Conservation (phyloP, 1,284 basidiomycete genomes). For the Xerocomus subilludens region DNA sequence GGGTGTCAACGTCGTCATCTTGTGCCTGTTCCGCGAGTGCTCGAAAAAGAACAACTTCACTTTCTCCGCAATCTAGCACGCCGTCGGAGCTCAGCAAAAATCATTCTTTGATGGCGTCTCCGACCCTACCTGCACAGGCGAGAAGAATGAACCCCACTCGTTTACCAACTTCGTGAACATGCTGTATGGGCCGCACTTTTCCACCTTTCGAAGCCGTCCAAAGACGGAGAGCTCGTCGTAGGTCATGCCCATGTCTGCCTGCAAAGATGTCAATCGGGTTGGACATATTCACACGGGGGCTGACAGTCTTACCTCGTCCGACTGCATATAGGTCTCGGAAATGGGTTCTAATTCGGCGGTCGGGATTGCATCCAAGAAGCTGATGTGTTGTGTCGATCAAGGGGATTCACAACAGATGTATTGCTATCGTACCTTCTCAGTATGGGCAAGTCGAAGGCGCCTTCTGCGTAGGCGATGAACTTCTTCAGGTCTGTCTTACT, state of each 20-base stretch:
- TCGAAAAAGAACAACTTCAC: conserved; percentile 99
- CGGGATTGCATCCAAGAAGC: conserved; percentile 91
- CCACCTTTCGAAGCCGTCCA: conserved; percentile 93
- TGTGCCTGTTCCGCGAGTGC: conserved; percentile 96
- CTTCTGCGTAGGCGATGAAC: conserved; percentile 89
- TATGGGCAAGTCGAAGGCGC: conserved; percentile 86
- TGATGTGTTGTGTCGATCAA: conserved; percentile 49
- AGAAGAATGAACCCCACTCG: conserved; percentile 88
- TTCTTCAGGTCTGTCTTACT: conserved; percentile 98
- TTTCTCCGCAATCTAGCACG: conserved; percentile 88
- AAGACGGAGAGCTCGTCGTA: conserved; percentile 97
- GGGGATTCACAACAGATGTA: neutral
- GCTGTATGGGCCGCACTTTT: conserved; percentile 97
- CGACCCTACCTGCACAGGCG: conserved; percentile 79
- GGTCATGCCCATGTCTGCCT: conserved; percentile 99
- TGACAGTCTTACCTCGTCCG: conserved; percentile 79
- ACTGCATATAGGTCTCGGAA: conserved; percentile 92
- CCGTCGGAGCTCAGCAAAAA: neutral
- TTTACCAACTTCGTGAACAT: conserved; percentile 95
- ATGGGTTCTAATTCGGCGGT: conserved; percentile 98
- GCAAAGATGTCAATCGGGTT: neutral
- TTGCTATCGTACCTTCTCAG: conserved; percentile 69
- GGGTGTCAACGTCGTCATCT: conserved; percentile 99
- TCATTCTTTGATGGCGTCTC: neutral
- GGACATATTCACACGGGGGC: neutral